These are phyloP conservation scores for Coniochaeta pulveracea DNA, from an alignment of 2,329 filamentous ascomycete genomes.

Conservation along the genomic window DNA sequence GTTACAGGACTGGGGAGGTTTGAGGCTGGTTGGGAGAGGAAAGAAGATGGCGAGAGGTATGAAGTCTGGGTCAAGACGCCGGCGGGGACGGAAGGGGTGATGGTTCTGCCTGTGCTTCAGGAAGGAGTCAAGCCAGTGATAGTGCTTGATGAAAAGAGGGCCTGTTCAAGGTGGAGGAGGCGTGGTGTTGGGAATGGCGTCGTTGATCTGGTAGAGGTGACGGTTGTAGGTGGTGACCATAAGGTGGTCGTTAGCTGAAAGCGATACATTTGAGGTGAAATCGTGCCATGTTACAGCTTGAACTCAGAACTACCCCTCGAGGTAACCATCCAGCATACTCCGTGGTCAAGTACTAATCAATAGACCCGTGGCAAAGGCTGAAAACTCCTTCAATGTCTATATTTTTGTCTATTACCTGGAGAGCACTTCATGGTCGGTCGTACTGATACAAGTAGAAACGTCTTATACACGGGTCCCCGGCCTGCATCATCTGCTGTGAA, in stretches of 20 bases:
- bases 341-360: no score
- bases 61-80: slow-evolving; percentile 1
- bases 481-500: no score
- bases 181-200: neutral
- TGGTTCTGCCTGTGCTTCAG: slow-evolving; percentile 3
- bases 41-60: slow-evolving; percentile 1
- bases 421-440: no score
- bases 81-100: slow-evolving; percentile 1
- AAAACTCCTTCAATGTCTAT: no score
- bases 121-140: slow-evolving; percentile 1
- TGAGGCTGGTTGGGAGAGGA: slow-evolving; percentile 3
- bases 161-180: neutral
- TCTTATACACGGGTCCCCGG: no score
- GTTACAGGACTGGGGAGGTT: slow-evolving; percentile 2
- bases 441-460: no score
- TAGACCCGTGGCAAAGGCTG: no score
- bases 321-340: no score
- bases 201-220: slow-evolving; percentile 2
- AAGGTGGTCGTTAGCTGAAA: slow-evolving; percentile 2
- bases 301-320: no score
- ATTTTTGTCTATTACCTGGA: no score
- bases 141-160: slow-evolving; percentile 2
- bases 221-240: slow-evolving; percentile 1
- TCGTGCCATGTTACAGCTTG: no score
- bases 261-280: no score